Percentiles rank a stretch among this genome's conserved stretches.
Conservation (phyloP, 768 basidiomycete species). For the Hygrocybe coccinea region DNA sequence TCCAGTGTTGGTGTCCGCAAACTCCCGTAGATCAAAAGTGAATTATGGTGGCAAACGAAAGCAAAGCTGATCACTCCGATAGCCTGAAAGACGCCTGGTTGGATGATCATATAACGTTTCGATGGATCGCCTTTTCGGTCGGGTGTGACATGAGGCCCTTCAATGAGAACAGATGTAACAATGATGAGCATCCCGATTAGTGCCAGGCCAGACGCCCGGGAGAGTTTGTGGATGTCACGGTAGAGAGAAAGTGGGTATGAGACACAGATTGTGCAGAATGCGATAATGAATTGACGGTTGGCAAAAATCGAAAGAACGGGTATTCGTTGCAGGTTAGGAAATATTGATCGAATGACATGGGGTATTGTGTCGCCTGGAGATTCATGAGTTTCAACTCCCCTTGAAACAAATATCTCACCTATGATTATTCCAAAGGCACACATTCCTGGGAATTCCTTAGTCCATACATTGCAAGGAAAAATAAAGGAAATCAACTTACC, state of each 20-base stretch:
- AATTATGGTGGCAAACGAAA: slow-evolving; percentile 98
- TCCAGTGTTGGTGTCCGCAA: slow-evolving; percentile 91
- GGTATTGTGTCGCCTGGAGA: slow-evolving; percentile 84
- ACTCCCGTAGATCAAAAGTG: slow-evolving; percentile 91
- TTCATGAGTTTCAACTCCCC: not conserved
- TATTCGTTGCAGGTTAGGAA: slow-evolving; percentile 62
- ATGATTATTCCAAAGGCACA: slow-evolving; percentile 98
- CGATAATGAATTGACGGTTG: slow-evolving; percentile 86
- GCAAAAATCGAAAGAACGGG: slow-evolving; percentile 74
- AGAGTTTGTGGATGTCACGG: slow-evolving; percentile 95
- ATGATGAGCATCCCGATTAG: slow-evolving; percentile 93
- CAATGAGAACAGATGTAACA: slow-evolving; percentile 75
- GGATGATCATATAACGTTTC: slow-evolving; percentile 69
- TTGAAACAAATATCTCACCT: not conserved
- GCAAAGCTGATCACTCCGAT: slow-evolving; percentile 97
- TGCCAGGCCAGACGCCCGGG: slow-evolving; percentile 87
- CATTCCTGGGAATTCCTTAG: slow-evolving; percentile 65
- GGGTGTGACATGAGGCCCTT: slow-evolving; percentile 69
- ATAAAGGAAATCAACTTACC: slow-evolving; percentile 43
- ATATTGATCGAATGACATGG: slow-evolving; percentile 82
- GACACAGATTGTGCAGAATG: slow-evolving; percentile 78
- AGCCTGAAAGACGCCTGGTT: slow-evolving; percentile 84
- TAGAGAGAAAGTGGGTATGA: slow-evolving; percentile 95
- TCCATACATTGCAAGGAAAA: not conserved
- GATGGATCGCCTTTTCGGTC: slow-evolving; percentile 74